Percentiles rank a stretch among this genome's conserved stretches.
phyloP scores from a whole-genome alignment of 2,329 filamentous ascomycete genomes.

The Reticulascus tulasneorum region DNA sequence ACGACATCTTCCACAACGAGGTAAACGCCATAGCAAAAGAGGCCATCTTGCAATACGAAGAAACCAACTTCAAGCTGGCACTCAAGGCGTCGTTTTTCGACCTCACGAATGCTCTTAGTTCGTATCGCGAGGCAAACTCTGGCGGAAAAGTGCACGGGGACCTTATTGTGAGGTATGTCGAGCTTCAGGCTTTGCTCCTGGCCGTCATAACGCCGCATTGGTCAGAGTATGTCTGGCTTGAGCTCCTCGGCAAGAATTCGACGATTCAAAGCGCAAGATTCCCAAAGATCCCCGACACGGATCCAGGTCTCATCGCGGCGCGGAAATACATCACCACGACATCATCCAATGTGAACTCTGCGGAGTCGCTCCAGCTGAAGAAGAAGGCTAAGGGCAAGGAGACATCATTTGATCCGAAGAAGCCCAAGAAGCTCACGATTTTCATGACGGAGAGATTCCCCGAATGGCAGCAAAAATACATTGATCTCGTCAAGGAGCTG shows the following conservation, averaged over 20 bases:
- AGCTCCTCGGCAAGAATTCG: slow-evolving; percentile 73
- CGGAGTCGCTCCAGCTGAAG: slow-evolving; percentile 79
- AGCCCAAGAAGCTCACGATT: slow-evolving; percentile 87
- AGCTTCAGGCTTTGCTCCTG: slow-evolving; percentile 79
- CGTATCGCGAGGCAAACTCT: slow-evolving; percentile 80
- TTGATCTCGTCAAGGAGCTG: slow-evolving; percentile 70
- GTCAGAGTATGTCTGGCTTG: slow-evolving; percentile 90
- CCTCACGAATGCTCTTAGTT: slow-evolving; percentile 80
- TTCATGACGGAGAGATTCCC: slow-evolving; percentile 79
- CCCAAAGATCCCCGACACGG: slow-evolving; percentile 63
- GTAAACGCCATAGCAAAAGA: slow-evolving; percentile 80
- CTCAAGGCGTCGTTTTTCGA: slow-evolving; percentile 86
- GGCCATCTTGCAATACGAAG: slow-evolving; percentile 67
- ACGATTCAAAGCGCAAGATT: slow-evolving; percentile 78
- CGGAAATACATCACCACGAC: slow-evolving; percentile 76
- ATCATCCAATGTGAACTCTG: slow-evolving; percentile 76
- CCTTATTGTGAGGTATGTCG: slow-evolving; percentile 73
- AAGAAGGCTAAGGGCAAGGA: slow-evolving; percentile 91
- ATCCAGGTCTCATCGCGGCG: slow-evolving; percentile 68
- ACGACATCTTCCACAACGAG: slow-evolving; percentile 89
- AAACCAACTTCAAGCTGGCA: slow-evolving; percentile 57
- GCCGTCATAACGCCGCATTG: slow-evolving; percentile 88
- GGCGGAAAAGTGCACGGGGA: slow-evolving; percentile 85
- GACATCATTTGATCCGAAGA: slow-evolving; percentile 79
- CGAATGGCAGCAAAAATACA: slow-evolving; percentile 86